Evolutionary conservation across 495 filamentous ascomycete species (phyloP), one percentile per base, ranked within the genome.

Genomic region (Xylaria flabelliformis): DNA sequence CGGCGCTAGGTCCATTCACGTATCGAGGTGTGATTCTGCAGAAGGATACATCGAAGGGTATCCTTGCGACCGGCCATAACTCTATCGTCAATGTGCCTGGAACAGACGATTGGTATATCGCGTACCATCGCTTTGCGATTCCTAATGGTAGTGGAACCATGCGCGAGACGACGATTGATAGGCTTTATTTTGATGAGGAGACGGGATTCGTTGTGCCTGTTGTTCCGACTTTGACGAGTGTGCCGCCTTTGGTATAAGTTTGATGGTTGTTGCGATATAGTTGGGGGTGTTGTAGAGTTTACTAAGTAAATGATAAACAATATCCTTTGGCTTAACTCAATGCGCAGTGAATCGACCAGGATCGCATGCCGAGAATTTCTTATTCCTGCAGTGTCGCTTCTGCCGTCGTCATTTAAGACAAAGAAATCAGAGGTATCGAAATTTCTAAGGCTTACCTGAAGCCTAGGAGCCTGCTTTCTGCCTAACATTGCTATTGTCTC

Each of bases 51-150:
- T 51, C 51, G 17, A 64, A 58, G 42, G 73, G 73, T 0, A 69
- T 74, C 42, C 51, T 74, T 32, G 73, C 64, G 29, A 74, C 73
- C 2, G 70, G 73, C 7, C 70, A 74, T 51, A 69, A 64, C 55
- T 72, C 73, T 10, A 72, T 75, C 61, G n/a, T 73, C 19, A 75
- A 73, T 50, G 62, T 75, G 12, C 73, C 65, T 1, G 71, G 70
- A 1, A 73, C 73, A 4, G 73, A 75, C n/a, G 63, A 75, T 17
- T 75, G 70, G 73, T 75, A 74, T 24, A 73, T 74, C 42, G 73
- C 70, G 2, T 74, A 75, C 15, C 70, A 75, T 62, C 65, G 73
- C 32, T 73, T 75, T 56, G 46, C 29, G 24, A 73, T 75, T 41
- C 73, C 73, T 1, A 67, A 69, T 32, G 73, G 73, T 1, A 67